phyloP scores from a whole-genome alignment of 768 basidiomycete species.

The Suillus hirtellus region DNA sequence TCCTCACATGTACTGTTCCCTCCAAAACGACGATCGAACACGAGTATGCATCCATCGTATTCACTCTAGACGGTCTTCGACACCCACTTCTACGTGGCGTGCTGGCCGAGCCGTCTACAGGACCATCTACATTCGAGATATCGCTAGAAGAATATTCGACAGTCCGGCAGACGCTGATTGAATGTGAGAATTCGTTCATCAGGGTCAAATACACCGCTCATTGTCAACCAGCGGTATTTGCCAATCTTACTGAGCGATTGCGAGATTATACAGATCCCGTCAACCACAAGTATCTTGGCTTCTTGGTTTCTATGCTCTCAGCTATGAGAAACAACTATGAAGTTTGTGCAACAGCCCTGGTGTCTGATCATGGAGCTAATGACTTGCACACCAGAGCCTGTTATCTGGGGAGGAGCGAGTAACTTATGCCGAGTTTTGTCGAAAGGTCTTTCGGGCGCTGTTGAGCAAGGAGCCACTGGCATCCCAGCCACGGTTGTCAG shows the following conservation, averaged over 20 bases:
- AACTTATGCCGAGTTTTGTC: slow-evolving; percentile 39
- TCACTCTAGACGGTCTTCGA: slow-evolving; percentile 55
- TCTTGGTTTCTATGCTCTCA: slow-evolving; percentile 48
- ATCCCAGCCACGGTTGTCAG: slow-evolving; percentile 32
- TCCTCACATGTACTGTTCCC: slow-evolving; percentile 55
- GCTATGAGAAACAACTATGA: slow-evolving; percentile 49
- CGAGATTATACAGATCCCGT: slow-evolving; percentile 30
- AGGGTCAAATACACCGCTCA: slow-evolving; percentile 1
- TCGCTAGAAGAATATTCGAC: slow-evolving; percentile 30
- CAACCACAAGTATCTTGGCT: slow-evolving; percentile 41
- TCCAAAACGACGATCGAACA: slow-evolving; percentile 52
- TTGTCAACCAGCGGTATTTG: slow-evolving; percentile 39
- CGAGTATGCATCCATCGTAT: slow-evolving; percentile 55
- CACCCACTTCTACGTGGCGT: slow-evolving; percentile 50
- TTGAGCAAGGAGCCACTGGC: slow-evolving; percentile 33
- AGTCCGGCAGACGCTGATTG: slow-evolving; percentile 39
- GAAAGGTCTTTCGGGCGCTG: slow-evolving; percentile 30
- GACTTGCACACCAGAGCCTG: slow-evolving; percentile 16
- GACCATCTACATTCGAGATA: slow-evolving; percentile 31
- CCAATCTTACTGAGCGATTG: slow-evolving; percentile 42
- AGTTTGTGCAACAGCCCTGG: slow-evolving; percentile 33
- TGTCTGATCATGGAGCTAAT: neutral
- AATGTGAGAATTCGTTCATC: slow-evolving; percentile 18
- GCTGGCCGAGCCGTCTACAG: slow-evolving; percentile 25
- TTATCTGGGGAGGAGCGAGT: slow-evolving; percentile 20